phyloP scores from a whole-genome alignment of 805 yeast genomes.

The Spathaspora passalidarum region DNA sequence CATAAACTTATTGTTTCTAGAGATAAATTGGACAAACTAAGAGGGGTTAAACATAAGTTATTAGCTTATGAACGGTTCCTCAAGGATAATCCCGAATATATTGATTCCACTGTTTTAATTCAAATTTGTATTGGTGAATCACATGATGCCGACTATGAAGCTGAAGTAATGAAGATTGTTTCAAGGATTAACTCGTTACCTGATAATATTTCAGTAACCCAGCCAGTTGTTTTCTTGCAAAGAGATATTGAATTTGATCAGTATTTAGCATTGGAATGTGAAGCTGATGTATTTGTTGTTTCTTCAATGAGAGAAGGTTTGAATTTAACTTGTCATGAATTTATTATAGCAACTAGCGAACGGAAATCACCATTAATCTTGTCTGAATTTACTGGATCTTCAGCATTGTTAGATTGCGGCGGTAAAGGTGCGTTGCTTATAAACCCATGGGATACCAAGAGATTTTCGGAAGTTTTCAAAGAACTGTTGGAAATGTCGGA shows the following conservation, averaged over 20 bases:
- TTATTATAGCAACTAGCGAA: conserved; percentile 67
- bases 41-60: conserved; percentile 86
- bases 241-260: conserved; percentile 89
- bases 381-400: conserved; percentile 95
- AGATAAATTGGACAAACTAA: conserved; percentile 81
- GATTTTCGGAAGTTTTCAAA: conserved; percentile 62
- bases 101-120: conserved; percentile 68
- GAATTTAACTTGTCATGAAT: conserved; percentile 96
- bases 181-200: conserved; percentile 81
- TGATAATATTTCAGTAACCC: conserved; percentile 65
- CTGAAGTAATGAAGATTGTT: conserved; percentile 71
- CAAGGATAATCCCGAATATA: conserved; percentile 64
- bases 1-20: conserved; percentile 77
- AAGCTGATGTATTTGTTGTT: conserved; percentile 85
- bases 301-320: conserved; percentile 94
- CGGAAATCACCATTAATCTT: conserved; percentile 78
- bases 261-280: conserved; percentile 79
- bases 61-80: conserved; percentile 83
- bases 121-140: conserved; percentile 71
- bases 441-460: conserved; percentile 86
- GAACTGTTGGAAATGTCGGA: conserved; percentile 61
- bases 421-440: conserved; percentile 68
- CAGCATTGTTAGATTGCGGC: conserved; percentile 56
- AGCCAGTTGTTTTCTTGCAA: conserved; percentile 83
- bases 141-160: conserved; percentile 61